Conservation (phyloP, 2,329 filamentous ascomycete species). For the Cordyceps pruinosa region DNA sequence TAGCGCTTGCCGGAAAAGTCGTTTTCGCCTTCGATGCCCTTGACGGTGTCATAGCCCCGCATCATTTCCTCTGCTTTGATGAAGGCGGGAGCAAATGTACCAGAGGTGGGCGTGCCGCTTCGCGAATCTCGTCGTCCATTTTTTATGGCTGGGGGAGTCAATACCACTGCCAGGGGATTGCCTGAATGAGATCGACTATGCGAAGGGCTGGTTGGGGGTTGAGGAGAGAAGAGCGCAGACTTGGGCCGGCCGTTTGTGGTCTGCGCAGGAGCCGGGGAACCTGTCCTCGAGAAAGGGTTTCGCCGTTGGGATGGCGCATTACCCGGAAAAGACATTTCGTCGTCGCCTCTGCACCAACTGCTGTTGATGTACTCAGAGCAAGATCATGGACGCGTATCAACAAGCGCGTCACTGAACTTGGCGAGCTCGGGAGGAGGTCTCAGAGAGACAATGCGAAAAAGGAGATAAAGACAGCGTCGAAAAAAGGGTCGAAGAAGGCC, state of each 20-base stretch:
- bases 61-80: conserved; percentile 81
- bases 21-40: conserved; percentile 89
- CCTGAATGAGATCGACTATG: conserved; percentile 67
- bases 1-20: conserved; percentile 98
- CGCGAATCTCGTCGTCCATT: conserved; percentile 54
- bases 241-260: conserved; percentile 56
- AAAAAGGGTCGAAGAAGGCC: neutral
- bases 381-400: conserved; percentile 21
- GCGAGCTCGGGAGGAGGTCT: neutral
- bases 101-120: conserved; percentile 56
- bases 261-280: conserved; percentile 59
- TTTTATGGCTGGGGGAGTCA: conserved; percentile 32
- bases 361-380: conserved; percentile 17
- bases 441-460: conserved; percentile 14
- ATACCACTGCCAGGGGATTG: conserved; percentile 40
- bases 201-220: conserved; percentile 34
- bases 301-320: conserved; percentile 56
- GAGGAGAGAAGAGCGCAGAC: conserved; percentile 60
- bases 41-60: conserved; percentile 46
- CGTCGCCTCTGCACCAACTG: conserved; percentile 21
- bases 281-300: conserved; percentile 68
- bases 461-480: neutral
- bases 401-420: conserved; percentile 13
- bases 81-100: conserved; percentile 92
- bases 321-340: conserved; percentile 29